A percentile compares a stretch with the other conserved stretches of the same genome.
Conservation (phyloP, 1,284 basidiomycete species). For the Neotropicomus parvogracilis region DNA sequence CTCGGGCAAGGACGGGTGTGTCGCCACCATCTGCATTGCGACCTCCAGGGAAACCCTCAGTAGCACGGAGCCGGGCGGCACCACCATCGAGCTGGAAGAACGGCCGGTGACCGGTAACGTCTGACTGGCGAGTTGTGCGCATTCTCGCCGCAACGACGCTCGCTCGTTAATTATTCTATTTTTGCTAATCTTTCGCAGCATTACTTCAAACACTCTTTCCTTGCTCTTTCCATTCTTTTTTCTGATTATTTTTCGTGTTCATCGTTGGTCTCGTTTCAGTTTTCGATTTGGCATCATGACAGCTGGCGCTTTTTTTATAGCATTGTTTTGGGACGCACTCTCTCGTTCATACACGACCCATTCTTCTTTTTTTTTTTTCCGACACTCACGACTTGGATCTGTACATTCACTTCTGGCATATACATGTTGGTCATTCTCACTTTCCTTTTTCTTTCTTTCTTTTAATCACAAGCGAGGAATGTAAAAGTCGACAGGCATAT, state of each 20-base stretch:
- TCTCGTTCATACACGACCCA: not conserved
- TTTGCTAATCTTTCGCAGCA: constrained; percentile 9
- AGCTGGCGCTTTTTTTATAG: not conserved
- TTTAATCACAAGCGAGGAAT: constrained; percentile 7
- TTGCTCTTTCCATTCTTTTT: not conserved
- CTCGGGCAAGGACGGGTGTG: constrained; percentile 27
- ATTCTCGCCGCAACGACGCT: not conserved
- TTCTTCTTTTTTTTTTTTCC: not conserved
- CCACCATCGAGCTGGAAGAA: constrained; percentile 36
- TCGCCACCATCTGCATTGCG: constrained; percentile 16
- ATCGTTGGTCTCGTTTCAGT: not conserved
- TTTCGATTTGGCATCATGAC: not conserved
- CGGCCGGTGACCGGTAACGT: constrained; percentile 19
- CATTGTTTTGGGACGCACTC: constrained; percentile 16
- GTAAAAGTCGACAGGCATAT: constrained; percentile 9
- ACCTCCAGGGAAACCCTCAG: constrained; percentile 12
- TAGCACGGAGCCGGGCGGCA: constrained; percentile 13
- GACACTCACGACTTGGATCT: not conserved
- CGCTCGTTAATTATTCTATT: constrained; percentile 9
- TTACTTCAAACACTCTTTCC: not conserved
- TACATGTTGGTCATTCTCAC: not conserved
- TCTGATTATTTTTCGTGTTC: not conserved
- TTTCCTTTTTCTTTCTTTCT: not conserved
- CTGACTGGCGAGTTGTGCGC: not conserved
- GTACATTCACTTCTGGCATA: not conserved